Base-by-base conservation (phyloP, 345 rosid species). In the Citrus mangshanensis region DNA sequence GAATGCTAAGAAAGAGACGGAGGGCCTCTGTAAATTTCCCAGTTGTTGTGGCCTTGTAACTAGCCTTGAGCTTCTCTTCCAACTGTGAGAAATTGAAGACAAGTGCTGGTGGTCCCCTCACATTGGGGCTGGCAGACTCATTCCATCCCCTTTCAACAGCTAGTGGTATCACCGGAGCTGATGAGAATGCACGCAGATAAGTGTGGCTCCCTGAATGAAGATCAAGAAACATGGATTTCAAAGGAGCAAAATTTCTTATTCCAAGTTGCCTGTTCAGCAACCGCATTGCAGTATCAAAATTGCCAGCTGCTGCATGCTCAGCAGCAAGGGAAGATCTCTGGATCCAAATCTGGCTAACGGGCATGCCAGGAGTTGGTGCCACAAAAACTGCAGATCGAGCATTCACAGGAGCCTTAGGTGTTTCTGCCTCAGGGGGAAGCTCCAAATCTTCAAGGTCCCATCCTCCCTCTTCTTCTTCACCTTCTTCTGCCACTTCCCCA, bases 401-500 rank as follows among this genome's bases (percentile, higher is more conserved):
- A 75, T 79, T 91, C 19, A 68, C 85, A 34, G 93, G 84, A 78
- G 83, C 87, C 83, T 84, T 91, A 6, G 97, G 96, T 9, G 97
- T 93, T 72, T 89, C 99, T 25, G 87, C 88, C 84, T 93, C 99
- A 0, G 93, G 94, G 25, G 99, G 99, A 21, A 93, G 91, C 74
- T 90, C 99, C 85, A 95, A 81, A 85, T 89, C 97, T 75, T 93
- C 99, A 12, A 95, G 97, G 70, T 87, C 98, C 99, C 99, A 95
- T 76, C 99, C 98, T 72, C 89, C 93, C 77, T 89, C 94, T 25
- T 87, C 97, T 77, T 89, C 94, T 25, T 87, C 97, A 66, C 92
- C 82, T 66, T 89, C 95, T 76, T 89, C 95, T 27, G 62, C 94
- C 46, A 38, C 88, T 82, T 91, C 98, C 42, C 87, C 95, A 76